A percentile compares a stretch with the other conserved stretches of the same genome.
Conservation (phyloP, 345 rosid species). For the Dovyalis caffra region DNA sequence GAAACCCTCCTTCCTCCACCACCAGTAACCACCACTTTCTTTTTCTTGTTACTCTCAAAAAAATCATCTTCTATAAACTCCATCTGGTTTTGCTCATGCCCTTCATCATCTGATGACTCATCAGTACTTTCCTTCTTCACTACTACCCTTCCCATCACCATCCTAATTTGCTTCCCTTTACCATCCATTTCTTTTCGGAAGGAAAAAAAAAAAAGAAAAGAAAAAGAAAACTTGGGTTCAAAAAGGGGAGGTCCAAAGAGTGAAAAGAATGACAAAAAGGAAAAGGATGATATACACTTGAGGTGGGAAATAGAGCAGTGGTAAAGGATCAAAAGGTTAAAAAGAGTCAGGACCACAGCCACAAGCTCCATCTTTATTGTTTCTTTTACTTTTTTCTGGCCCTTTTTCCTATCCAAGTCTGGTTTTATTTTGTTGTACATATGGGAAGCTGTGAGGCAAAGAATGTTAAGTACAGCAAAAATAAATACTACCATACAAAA, state of each 20-base stretch:
- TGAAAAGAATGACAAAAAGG: neutral
- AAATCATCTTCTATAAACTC: constrained; percentile 17
- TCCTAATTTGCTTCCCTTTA: constrained; percentile 26
- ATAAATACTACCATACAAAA: neutral
- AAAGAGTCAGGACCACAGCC: constrained; percentile 37
- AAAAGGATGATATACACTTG: neutral
- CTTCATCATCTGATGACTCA: constrained; percentile 27
- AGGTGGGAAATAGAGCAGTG: constrained; percentile 1
- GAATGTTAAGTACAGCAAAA: neutral
- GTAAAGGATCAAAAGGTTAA: neutral
- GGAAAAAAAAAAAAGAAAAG: neutral
- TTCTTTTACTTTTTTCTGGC: neutral
- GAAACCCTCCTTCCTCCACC: constrained; percentile 20
- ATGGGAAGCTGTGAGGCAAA: neutral
- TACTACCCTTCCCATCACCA: constrained; percentile 15
- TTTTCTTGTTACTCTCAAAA: constrained; percentile 28
- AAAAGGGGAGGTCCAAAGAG: neutral
- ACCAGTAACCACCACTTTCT: constrained; percentile 16
- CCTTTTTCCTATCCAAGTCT: neutral
- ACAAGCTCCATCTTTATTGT: constrained; percentile 19
- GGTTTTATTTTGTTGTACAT: constrained; percentile 10
- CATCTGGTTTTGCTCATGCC: constrained; percentile 1
- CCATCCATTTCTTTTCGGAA: constrained; percentile 22
- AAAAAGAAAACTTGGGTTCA: neutral
- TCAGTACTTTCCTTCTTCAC: constrained; percentile 27